These are phyloP conservation scores for Hypomyces rosellus DNA, from an alignment of 2,329 filamentous ascomycete species.

Conservation along the genomic window DNA sequence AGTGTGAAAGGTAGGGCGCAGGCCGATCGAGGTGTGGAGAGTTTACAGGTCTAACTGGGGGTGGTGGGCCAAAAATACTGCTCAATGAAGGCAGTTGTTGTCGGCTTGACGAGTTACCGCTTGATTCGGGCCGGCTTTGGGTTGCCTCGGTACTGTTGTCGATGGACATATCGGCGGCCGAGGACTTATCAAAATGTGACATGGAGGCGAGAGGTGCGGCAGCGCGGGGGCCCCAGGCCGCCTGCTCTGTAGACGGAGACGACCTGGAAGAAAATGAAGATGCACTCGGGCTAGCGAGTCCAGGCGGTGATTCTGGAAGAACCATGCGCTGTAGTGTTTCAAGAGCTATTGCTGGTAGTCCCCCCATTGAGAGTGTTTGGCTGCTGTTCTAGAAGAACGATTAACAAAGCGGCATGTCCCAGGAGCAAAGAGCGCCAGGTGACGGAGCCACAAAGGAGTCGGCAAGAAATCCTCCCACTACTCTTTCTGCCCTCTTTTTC, in stretches of 20 bases:
- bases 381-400: background rate
- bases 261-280: constrained; percentile 42
- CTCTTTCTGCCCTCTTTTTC: no score
- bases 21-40: constrained; percentile 43
- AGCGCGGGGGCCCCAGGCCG: constrained; percentile 35
- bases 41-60: constrained; percentile 36
- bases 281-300: constrained; percentile 46
- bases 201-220: constrained; percentile 44
- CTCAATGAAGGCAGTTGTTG: constrained; percentile 51
- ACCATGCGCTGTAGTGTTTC: constrained; percentile 45
- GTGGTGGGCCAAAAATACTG: constrained; percentile 48
- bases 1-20: constrained; percentile 35
- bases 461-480: constrained; percentile 1
- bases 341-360: constrained; percentile 41
- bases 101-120: constrained; percentile 24
- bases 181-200: constrained; percentile 50
- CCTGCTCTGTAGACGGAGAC: constrained; percentile 36
- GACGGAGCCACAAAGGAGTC: background rate
- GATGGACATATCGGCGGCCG: constrained; percentile 37
- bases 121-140: constrained; percentile 29
- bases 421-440: constrained; percentile 2
- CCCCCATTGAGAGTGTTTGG: constrained; percentile 46
- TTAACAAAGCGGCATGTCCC: constrained; percentile 10
- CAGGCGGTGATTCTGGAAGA: constrained; percentile 49
- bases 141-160: constrained; percentile 33